These are phyloP conservation scores for Verticillium tricorpus DNA, from an alignment of 2,329 filamentous ascomycete genomes.

Conservation along the genomic window DNA sequence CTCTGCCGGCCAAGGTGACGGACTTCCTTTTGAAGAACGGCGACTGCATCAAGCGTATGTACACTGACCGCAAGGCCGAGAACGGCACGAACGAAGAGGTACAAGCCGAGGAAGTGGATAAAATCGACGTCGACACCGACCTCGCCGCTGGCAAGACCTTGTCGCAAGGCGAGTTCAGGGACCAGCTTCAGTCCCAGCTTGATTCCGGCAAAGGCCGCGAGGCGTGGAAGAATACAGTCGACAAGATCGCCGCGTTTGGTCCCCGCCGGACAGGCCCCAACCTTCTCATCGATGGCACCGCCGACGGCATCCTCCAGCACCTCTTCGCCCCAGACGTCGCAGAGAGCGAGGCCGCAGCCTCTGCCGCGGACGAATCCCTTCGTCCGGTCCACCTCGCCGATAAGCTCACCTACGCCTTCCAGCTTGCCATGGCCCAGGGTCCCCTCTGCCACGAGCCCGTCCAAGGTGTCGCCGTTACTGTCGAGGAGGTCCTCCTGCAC, in stretches of 20 bases:
- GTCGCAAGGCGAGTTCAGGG: conserved; percentile 71
- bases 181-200: conserved; percentile 64
- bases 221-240: conserved; percentile 69
- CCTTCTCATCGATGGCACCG: conserved; percentile 78
- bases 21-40: conserved; percentile 81
- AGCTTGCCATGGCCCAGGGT: conserved; percentile 82
- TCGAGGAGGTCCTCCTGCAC: conserved; percentile 69
- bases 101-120: conserved; percentile 43
- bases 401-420: conserved; percentile 91
- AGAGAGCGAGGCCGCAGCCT: conserved; percentile 19
- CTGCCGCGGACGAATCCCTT: conserved; percentile 44
- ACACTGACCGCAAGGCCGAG: conserved; percentile 61
- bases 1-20: conserved; percentile 72
- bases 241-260: conserved; percentile 86
- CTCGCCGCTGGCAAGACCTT: conserved; percentile 56
- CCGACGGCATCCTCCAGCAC: conserved; percentile 65
- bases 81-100: conserved; percentile 28
- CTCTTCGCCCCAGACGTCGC: conserved; percentile 48
- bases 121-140: conserved; percentile 35
- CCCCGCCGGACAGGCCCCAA: conserved; percentile 84
- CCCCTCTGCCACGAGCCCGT: conserved; percentile 90
- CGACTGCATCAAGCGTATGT: conserved; percentile 72
- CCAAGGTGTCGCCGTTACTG: conserved; percentile 85
- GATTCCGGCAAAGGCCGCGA: conserved; percentile 63
- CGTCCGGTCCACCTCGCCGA: conserved; percentile 71